These are phyloP conservation scores for Rhodosporidiobolus odoratus DNA, from an alignment of 768 basidiomycete species.

Conservation along the genomic window DNA sequence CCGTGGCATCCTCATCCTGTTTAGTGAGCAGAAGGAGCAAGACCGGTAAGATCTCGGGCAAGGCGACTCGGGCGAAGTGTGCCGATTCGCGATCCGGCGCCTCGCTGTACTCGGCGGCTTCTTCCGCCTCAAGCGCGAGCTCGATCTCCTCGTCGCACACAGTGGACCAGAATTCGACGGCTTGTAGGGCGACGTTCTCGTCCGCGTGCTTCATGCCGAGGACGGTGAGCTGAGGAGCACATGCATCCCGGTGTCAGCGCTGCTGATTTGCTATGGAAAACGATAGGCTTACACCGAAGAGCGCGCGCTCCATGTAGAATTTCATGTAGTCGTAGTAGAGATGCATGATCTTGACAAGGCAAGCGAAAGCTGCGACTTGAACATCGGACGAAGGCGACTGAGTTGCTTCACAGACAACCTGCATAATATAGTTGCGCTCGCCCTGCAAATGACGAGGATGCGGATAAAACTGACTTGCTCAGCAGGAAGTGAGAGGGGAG, in stretches of 20 bases:
- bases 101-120: constrained; percentile 87
- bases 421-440: constrained; percentile 99
- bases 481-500: neutral
- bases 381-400: constrained; percentile 73
- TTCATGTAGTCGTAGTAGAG: constrained; percentile 99
- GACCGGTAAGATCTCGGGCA: constrained; percentile 91
- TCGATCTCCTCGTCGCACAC: constrained; percentile 98
- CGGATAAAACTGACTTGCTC: neutral
- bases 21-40: constrained; percentile 78
- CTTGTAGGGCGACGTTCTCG: constrained; percentile 86
- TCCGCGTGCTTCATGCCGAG: constrained; percentile 94
- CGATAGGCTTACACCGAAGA: constrained; percentile 70
- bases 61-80: constrained; percentile 86
- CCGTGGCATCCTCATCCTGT: constrained; percentile 94
- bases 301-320: constrained; percentile 97
- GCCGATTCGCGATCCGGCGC: constrained; percentile 73
- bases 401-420: constrained; percentile 97
- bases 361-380: constrained; percentile 94
- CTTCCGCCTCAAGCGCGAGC: constrained; percentile 80
- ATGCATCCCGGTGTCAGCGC: constrained; percentile 32
- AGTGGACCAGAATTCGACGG: constrained; percentile 98
- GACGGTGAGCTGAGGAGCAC: constrained; percentile 68
- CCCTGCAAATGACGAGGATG: no score
- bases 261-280: neutral
- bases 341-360: constrained; percentile 91